Evolutionary conservation across 306 rosid genomes (phyloP), one percentile per base, ranked within the genome.

Genomic region (Cyamopsis tetragonoloba): DNA sequence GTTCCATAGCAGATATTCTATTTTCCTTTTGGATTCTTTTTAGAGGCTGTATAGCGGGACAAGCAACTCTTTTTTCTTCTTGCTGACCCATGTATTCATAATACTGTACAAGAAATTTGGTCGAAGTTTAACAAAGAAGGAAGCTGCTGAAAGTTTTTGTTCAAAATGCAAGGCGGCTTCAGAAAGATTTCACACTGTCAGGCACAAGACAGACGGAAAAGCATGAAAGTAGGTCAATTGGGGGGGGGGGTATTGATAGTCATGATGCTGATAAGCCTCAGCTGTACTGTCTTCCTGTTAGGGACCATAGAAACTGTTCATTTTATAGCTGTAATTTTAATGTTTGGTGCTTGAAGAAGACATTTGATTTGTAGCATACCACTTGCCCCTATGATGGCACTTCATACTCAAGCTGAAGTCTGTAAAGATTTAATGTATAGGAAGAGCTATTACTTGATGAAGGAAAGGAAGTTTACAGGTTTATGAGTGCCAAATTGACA

Each of bases 1-100:
- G 62, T 56, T 42, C 39, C 38, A 15, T 10, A 31, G 61, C 32
- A 60, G 37, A 34, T 24, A 8, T 65, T 76, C 64, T 30, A 24
- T 58, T 35, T 32, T 32, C 47, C 51, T 39, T 31, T 56, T n/a
- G 73, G 71, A 50, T 68, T 71, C 64, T 28, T 46, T 77, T 59
- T 20, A 74, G 27, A 75, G 53, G 73, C 57, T 43, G 59, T 62
- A 70, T 28, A 31, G 76, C 13, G 64, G 77, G 73, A 30, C 69
- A 61, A 57, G 75, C 79, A 68, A 76, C 67, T 24, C 41, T 48
- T 69, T 65, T 64, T 74, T 70, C 46, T 63, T 5, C 51, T 74
- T 56, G 84, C 86, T 70, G 81, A 67, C 66, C 73, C 74, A 47
- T 69, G 41, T 43, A 53, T 31, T 66, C 43, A 71, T 60, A 46